A percentile compares a stretch with the other conserved stretches of the same genome.
Conservation (phyloP, 2,329 filamentous ascomycete species). For the Periconia sp. region DNA sequence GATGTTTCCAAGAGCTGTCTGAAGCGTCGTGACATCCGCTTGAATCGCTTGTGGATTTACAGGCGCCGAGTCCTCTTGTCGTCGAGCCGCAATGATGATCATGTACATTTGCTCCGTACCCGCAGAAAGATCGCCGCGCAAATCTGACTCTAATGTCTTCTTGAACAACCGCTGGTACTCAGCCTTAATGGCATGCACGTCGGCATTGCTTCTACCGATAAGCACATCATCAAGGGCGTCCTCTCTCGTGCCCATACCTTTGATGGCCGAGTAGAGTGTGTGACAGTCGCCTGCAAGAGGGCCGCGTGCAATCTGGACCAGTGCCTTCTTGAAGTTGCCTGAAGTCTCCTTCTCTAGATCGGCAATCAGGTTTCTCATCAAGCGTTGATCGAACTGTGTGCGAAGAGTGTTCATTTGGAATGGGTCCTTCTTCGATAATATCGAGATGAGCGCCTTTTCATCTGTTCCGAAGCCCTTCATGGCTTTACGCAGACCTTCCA, state of each 20-base stretch:
- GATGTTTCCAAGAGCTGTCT: conserved; percentile 66
- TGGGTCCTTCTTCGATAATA: conserved; percentile 73
- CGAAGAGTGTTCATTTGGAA: conserved; percentile 67
- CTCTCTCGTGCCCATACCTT: conserved; percentile 85
- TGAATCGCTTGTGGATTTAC: conserved; percentile 74
- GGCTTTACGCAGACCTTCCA: conserved; percentile 71
- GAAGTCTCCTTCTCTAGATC: conserved; percentile 77
- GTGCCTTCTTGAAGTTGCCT: conserved; percentile 71
- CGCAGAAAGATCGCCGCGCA: conserved; percentile 77
- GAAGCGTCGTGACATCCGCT: conserved; percentile 73
- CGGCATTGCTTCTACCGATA: conserved; percentile 80
- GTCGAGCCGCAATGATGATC: conserved; percentile 73
- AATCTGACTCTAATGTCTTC: conserved; percentile 67
- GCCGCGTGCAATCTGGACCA: conserved; percentile 75
- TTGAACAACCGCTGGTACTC: conserved; percentile 71
- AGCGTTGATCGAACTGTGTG: conserved; percentile 64
- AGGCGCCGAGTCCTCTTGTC: conserved; percentile 76
- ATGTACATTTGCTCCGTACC: conserved; percentile 86
- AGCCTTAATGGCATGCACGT: conserved; percentile 81
- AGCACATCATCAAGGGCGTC: conserved; percentile 82
- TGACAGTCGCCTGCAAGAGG: conserved; percentile 77
- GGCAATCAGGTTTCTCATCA: conserved; percentile 67
- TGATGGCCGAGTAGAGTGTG: conserved; percentile 70
- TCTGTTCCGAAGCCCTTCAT: conserved; percentile 96
- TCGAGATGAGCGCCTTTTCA: conserved; percentile 72